These are phyloP conservation scores for Taphrina populina DNA, from an alignment of 1,139 yeast species.

Conservation along the genomic window DNA sequence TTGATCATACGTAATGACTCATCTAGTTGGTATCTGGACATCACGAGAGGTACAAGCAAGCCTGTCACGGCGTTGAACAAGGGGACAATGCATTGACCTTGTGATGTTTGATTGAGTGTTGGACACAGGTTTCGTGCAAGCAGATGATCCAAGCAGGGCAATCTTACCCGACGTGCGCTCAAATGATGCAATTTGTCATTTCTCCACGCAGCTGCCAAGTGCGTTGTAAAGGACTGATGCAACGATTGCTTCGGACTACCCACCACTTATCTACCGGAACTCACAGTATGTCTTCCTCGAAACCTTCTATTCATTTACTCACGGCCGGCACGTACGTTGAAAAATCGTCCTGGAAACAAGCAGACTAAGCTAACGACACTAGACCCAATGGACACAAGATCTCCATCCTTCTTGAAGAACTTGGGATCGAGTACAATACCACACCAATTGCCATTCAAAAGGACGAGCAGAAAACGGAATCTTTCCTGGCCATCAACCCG, in stretches of 20 bases:
- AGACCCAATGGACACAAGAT: slow-evolving; percentile 62
- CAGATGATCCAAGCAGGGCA: too few species aligned
- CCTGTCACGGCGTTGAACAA: too few species aligned
- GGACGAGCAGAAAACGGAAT: slow-evolving; percentile 50
- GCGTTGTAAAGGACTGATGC: too few species aligned
- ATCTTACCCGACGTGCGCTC: too few species aligned
- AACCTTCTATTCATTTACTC: slow-evolving; percentile 11
- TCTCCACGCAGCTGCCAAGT: too few species aligned
- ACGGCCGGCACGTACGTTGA: slow-evolving; percentile 20
- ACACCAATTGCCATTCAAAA: slow-evolving; percentile 49
- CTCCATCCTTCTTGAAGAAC: slow-evolving; percentile 52
- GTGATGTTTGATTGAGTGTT: too few species aligned
- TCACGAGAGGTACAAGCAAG: too few species aligned
- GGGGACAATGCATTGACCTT: too few species aligned
- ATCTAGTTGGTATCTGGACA: too few species aligned
- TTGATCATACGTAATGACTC: too few species aligned
- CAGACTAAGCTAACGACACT: slow-evolving; percentile 46
- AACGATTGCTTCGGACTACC: not conserved
- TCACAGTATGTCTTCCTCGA: not conserved
- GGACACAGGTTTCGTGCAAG: too few species aligned
- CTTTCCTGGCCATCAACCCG: slow-evolving; percentile 52
- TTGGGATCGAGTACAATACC: slow-evolving; percentile 52
- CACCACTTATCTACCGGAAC: not conserved
- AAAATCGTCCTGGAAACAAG: not conserved
- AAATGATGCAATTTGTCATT: too few species aligned